Percentiles rank a stretch among this genome's conserved stretches.
phyloP scores from a whole-genome alignment of 2,329 filamentous ascomycete species.

The Scleromitrula shiraiana region DNA sequence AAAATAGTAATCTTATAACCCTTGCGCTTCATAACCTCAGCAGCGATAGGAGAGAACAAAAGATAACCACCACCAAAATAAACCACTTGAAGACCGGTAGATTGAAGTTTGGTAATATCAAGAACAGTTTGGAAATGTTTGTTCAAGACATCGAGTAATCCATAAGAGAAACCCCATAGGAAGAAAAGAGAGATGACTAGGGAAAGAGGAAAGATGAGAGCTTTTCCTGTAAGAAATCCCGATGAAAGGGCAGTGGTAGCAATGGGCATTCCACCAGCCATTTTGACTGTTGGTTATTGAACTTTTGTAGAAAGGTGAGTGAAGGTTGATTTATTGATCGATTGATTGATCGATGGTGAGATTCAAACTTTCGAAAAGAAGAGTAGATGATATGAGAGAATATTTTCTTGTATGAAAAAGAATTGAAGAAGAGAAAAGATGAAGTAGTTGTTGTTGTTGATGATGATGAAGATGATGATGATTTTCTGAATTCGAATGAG shows the following conservation, averaged over 20 bases:
- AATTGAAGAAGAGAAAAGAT: no score
- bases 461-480: background rate
- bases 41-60: constrained; percentile 58
- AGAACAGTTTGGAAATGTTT: constrained; percentile 55
- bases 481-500: no score
- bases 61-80: constrained; percentile 68
- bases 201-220: constrained; percentile 41
- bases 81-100: constrained; percentile 58
- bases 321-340: no score
- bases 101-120: constrained; percentile 53
- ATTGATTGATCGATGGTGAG: background rate
- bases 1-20: constrained; percentile 77
- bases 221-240: constrained; percentile 33
- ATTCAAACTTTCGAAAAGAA: no score
- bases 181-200: constrained; percentile 73
- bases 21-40: constrained; percentile 61
- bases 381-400: no score
- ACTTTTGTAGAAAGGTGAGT: background rate
- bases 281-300: constrained; percentile 21
- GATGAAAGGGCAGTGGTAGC: constrained; percentile 31
- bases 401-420: background rate
- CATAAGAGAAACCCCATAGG: constrained; percentile 84
- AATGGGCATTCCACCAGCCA: constrained; percentile 36
- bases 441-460: background rate
- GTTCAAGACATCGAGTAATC: constrained; percentile 75